Conservation (phyloP, 179 eudicot species). For the Sideroxylon spinosum region DNA sequence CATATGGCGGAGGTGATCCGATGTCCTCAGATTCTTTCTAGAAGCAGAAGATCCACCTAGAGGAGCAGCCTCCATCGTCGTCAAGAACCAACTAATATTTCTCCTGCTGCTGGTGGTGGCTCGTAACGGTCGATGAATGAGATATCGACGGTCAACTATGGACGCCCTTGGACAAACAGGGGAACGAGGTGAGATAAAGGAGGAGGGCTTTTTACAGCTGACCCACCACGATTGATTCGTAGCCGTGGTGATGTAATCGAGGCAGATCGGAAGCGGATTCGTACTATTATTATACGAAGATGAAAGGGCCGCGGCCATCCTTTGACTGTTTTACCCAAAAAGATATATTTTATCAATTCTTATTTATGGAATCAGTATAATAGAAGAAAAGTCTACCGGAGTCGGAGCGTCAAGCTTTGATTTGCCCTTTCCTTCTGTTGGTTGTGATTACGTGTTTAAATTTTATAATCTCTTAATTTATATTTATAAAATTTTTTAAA, state of each 20-base stretch:
- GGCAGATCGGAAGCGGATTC: not conserved
- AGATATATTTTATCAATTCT: no score
- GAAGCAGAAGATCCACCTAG: not conserved
- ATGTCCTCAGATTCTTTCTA: slow-evolving; percentile 13
- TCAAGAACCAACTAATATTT: not conserved
- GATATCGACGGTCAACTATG: not conserved
- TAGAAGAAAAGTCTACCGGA: no score
- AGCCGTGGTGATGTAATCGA: not conserved
- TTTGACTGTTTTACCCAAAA: no score
- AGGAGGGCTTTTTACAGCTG: not conserved
- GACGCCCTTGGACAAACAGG: not conserved
- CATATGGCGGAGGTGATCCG: slow-evolving; percentile 36
- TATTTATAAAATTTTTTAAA: no score
- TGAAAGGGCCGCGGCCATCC: not conserved
- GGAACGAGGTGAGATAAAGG: not conserved
- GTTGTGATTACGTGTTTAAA: no score
- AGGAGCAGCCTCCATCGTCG: not conserved
- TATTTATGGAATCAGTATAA: no score
- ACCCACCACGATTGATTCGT: not conserved
- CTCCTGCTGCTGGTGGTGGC: not conserved
- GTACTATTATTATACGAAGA: not conserved
- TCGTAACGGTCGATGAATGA: not conserved
- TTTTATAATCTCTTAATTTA: no score
- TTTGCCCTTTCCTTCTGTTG: no score
- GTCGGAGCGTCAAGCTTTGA: no score